These are phyloP conservation scores for Neophaeococcomyces aloes DNA, from an alignment of 2,329 filamentous ascomycete species.

Conservation along the genomic window DNA sequence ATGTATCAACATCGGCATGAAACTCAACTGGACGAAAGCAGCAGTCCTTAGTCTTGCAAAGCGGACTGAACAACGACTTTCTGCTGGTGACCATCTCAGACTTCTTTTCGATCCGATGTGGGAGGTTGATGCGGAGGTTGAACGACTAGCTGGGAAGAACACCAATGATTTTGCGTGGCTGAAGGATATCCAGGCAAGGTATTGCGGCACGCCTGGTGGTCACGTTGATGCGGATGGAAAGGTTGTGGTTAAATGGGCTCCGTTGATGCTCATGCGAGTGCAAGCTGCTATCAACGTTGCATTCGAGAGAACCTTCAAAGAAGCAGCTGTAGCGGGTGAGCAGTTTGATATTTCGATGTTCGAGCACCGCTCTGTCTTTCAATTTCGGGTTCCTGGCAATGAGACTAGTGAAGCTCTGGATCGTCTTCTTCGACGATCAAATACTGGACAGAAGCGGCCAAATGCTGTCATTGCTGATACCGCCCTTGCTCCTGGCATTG, in stretches of 20 bases:
- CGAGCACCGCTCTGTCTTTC: background rate
- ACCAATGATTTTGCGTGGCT: background rate
- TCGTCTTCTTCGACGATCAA: background rate
- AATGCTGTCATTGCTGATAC: too few relatives aligned
- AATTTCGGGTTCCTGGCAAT: slow-evolving; percentile 2
- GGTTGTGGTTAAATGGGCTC: background rate
- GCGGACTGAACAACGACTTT: background rate
- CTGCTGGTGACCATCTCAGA: background rate
- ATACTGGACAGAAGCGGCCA: background rate
- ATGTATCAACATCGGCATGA: slow-evolving; percentile 1
- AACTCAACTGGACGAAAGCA: background rate
- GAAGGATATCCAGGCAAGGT: background rate
- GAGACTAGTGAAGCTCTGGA: background rate
- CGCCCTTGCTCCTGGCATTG: background rate
- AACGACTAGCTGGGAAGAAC: too few relatives aligned
- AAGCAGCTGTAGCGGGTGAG: background rate
- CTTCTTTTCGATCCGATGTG: background rate
- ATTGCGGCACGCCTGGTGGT: background rate
- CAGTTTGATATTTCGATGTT: background rate
- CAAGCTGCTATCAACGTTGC: slow-evolving; percentile 4
- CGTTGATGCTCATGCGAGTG: background rate
- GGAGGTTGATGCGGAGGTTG: background rate
- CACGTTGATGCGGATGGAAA: background rate
- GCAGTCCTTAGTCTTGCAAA: background rate
- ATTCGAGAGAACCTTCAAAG: background rate